Evolutionary conservation across 257 asterid genomes (phyloP).

Genomic region (Anisodus acutangulus): DNA sequence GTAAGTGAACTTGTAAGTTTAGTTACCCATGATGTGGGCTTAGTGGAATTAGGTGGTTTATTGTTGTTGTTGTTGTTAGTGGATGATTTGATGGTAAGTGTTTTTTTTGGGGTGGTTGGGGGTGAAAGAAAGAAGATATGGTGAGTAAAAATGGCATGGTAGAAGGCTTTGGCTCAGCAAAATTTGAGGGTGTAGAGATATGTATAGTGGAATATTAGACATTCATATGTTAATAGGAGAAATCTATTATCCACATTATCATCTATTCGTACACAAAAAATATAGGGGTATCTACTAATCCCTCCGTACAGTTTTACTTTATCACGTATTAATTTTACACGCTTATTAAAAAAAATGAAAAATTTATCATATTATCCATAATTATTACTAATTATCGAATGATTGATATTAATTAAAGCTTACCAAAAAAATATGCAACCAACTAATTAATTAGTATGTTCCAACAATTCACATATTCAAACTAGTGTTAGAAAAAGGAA

Average conservation of each 20-base stretch:
- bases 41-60: conserved; percentile 37
- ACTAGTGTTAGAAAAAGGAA: too few species aligned
- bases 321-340: too few species aligned
- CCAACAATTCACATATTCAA: too few species aligned
- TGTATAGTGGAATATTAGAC: neutral
- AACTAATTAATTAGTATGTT: too few species aligned
- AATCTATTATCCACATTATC: neutral
- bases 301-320: too few species aligned
- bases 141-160: conserved; percentile 52
- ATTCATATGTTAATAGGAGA: neutral
- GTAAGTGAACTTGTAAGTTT: conserved; percentile 69
- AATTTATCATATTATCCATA: too few species aligned
- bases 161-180: neutral
- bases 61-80: conserved; percentile 37
- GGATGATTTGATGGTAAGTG: conserved; percentile 25
- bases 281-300: neutral
- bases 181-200: neutral
- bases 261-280: neutral
- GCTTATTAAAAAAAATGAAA: too few species aligned
- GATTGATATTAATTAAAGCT: too few species aligned
- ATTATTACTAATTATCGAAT: too few species aligned
- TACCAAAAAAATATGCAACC: too few species aligned
- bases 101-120: conserved; percentile 21
- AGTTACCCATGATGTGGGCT: conserved; percentile 80
- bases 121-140: conserved; percentile 39